Evolutionary conservation across 306 rosid species (phyloP), one percentile per base, ranked within the genome.

Genomic region (Notholithocarpus densiflorus): DNA sequence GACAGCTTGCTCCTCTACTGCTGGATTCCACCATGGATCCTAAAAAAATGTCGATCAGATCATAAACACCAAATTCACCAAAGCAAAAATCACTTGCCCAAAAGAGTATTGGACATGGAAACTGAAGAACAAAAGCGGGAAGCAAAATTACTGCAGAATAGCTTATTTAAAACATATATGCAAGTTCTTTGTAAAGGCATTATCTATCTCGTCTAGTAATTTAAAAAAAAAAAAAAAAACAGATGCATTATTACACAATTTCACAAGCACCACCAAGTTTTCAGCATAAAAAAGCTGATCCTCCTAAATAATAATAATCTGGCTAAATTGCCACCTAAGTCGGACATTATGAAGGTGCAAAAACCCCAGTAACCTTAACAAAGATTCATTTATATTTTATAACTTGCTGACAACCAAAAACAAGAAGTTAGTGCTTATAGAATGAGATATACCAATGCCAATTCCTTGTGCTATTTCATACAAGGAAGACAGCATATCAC

Each of bases 11-110:
- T 94, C 98, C 86, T 94, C 98, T 17, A 94, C 98, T 20, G 98
- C 98, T 51, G 98, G 98, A 86, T 94, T 94, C 98, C 98, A 94
- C 98, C 98, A 94, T 60, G 98, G 98, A 79, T 94, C 98, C 98
- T 94, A 80, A 80, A 81, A 74, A 75, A 68, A 57, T 5, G 34
- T 64, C 60, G 52, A 64, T 32, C 37, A 53, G 68, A 72, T 77
- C 53, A 66, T 56, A 75, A 66, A 31, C 40, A 40, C 24, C 55
- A 23, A 4, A 12, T 60, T 60, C 14, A 60, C 66, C 66, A 60
- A 60, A 24, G 32, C 32, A 12, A 60, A 60, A 24, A 12, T 60
- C 34, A 24, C 66, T 11, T 60, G 24, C 66, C 66, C 18, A 4
- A 23, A 23, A 2, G 29, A 20, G 6, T 24, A 60, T 60, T 60